These are phyloP conservation scores for Naematelia aurantialba DNA, from an alignment of 768 basidiomycete genomes.

Conservation along the genomic window DNA sequence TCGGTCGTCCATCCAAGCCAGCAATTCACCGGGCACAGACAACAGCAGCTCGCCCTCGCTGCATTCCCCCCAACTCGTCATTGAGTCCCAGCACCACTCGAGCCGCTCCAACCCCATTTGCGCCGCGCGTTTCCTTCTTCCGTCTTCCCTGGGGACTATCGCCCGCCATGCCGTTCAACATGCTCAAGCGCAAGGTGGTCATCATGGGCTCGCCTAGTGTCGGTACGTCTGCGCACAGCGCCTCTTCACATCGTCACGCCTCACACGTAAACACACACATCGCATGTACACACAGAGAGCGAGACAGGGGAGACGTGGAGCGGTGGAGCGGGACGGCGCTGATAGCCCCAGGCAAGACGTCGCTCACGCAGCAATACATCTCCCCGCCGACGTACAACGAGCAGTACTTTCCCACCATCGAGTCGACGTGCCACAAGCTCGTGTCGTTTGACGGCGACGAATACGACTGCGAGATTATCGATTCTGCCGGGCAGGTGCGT, in stretches of 20 bases:
- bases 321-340: background rate
- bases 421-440: constrained; percentile 77
- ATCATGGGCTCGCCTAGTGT: constrained; percentile 50
- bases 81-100: too few relatives aligned
- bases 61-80: too few relatives aligned
- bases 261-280: background rate
- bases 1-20: too few relatives aligned
- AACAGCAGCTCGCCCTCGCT: too few relatives aligned
- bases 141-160: background rate
- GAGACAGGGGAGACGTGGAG: too few relatives aligned
- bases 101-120: background rate
- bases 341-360: constrained; percentile 80
- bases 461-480: constrained; percentile 95
- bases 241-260: background rate
- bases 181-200: constrained; percentile 48
- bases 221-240: constrained; percentile 33
- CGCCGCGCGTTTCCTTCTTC: background rate
- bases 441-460: constrained; percentile 83
- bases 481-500: constrained; percentile 91
- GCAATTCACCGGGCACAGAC: too few relatives aligned
- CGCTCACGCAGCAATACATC: constrained; percentile 86
- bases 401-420: constrained; percentile 92
- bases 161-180: constrained; percentile 4
- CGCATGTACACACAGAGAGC: too few relatives aligned
- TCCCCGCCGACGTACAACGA: constrained; percentile 82